Evolutionary conservation across 805 yeast species (phyloP), one percentile per base, ranked within the genome.

Genomic region (Nakazawaea siamensis): DNA sequence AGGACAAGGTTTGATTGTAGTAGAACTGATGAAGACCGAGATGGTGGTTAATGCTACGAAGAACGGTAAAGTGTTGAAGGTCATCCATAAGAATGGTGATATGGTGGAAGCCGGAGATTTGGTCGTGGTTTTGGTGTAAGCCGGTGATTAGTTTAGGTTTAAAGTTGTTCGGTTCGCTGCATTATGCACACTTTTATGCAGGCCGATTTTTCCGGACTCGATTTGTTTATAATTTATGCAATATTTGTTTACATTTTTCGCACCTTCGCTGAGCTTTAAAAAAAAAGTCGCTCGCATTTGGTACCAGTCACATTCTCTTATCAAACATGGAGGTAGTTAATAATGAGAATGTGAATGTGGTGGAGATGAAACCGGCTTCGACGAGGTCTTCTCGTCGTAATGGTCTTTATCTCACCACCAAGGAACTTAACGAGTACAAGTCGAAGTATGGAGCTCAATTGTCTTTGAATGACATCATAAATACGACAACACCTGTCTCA

Each of bases 21-120:
- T 90, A 35, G 98, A 90, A 59, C 97, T 98, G 37, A 90, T 90
- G 98, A 90, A 90, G 68, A 92, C 97, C 0, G 98, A 90, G 60
- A 90, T 90, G 97, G 72, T 76, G 33, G 94, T 90, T 24, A 66
- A 59, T 36, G 76, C 97, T 15, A 70, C 94, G 1, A 64, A 52
- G 37, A 63, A 65, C 16, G 94, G 95, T 49, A 80, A 73, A 51
- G 88, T 85, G 16, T 52, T 72, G 32, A 81, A 82, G 60, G 64
- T 85, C 29, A 57, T 76, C 39, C 95, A 86, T 55, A 67, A 69
- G 37, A 85, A 86, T 51, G 97, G 97, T 50, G 96, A 90, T 51
- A 84, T 92, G 82, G 94, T 90, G 27, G 97, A 90, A 41, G 86
- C 96, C 26, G 98, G 98, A 43, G 97, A 92, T 55, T 61, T 86